Evolutionary conservation across 2,329 filamentous ascomycete genomes (phyloP).

Genomic region (Xylaria sp.): DNA sequence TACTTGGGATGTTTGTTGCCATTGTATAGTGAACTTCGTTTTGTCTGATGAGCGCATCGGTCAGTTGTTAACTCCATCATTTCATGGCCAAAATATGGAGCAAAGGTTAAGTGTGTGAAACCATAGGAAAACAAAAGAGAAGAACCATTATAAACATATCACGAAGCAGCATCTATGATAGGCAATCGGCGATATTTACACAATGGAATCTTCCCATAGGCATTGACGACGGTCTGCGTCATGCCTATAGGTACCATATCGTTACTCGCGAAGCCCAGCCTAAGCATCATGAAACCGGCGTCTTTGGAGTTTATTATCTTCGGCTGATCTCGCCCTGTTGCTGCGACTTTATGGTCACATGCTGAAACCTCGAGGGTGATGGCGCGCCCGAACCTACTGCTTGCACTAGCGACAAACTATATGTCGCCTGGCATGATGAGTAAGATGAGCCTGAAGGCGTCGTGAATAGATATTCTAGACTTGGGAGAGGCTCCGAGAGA

Average conservation of each 20-base stretch:
- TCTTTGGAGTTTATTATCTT: conserved; percentile 2
- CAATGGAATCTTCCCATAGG: conserved; percentile 2
- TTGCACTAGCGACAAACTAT: conserved; percentile 13
- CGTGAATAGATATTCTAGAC: background rate
- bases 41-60: background rate
- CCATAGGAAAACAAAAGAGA: background rate
- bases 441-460: background rate
- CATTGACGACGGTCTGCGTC: conserved; percentile 9
- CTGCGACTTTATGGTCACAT: conserved; percentile 9
- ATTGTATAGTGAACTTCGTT: background rate
- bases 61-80: background rate
- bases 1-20: conserved; percentile 4
- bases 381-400: conserved; percentile 12
- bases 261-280: conserved; percentile 1
- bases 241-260: background rate
- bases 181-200: background rate
- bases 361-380: conserved; percentile 8
- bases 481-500: background rate
- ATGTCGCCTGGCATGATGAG: conserved; percentile 2
- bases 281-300: background rate
- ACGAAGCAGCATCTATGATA: conserved; percentile 14
- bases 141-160: background rate
- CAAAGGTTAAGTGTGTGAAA: background rate
- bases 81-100: background rate
- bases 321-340: background rate